These are phyloP conservation scores for Sporormia fimetaria DNA, from an alignment of 495 filamentous ascomycete species.

Conservation along the genomic window DNA sequence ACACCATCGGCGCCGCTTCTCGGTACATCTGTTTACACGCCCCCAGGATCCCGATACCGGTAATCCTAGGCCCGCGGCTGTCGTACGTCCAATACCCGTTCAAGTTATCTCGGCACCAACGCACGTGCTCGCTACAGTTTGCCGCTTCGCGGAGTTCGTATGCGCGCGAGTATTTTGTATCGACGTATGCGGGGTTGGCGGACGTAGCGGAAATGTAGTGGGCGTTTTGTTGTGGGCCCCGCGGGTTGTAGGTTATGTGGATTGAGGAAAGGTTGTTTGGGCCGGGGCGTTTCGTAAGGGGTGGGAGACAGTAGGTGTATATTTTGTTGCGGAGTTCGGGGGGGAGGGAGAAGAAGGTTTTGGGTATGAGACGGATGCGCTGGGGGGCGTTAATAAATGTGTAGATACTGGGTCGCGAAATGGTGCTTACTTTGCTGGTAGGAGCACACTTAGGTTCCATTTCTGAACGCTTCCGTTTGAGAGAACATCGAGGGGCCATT, in stretches of 20 bases:
- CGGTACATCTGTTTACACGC: slow-evolving; percentile 3
- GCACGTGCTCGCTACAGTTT: too few relatives aligned
- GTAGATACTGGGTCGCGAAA: too few relatives aligned
- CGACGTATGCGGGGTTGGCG: not conserved
- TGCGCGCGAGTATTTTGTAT: too few relatives aligned
- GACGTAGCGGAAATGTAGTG: not conserved
- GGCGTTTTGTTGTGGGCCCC: too few relatives aligned
- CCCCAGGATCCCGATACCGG: slow-evolving; percentile 1
- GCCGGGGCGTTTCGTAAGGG: not conserved
- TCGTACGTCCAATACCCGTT: not conserved
- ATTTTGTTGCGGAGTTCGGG: slow-evolving; percentile 11
- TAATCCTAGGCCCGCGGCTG: not conserved
- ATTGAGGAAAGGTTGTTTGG: not conserved
- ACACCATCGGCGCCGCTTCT: slow-evolving; percentile 11
- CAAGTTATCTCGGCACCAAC: too few relatives aligned
- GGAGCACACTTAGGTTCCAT: too few relatives aligned
- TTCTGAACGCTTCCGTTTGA: too few relatives aligned
- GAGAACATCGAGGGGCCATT: too few relatives aligned
- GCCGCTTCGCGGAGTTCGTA: too few relatives aligned
- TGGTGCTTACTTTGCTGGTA: too few relatives aligned
- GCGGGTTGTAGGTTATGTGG: not conserved
- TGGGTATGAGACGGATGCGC: not conserved
- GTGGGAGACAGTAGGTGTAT: slow-evolving; percentile 6
- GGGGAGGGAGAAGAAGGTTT: slow-evolving; percentile 9
- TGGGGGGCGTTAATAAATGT: too few relatives aligned